These are phyloP conservation scores for Polygonum aviculare DNA, from an alignment of 148 eudicot genomes.

Conservation along the genomic window DNA sequence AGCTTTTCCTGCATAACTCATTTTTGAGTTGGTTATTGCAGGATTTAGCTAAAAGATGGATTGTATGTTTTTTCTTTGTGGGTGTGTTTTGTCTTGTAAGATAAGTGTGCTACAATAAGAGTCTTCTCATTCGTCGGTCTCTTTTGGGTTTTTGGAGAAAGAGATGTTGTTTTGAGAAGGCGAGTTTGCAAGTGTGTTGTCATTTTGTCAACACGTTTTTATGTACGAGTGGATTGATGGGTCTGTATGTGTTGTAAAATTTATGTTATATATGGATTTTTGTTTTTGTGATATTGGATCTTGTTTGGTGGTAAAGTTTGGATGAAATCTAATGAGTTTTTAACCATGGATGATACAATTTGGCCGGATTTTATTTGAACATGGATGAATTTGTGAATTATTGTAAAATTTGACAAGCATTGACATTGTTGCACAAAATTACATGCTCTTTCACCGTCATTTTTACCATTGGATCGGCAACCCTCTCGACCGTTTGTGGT, in stretches of 20 bases:
- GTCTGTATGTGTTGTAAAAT: background rate
- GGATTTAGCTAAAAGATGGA: background rate
- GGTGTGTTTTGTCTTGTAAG: background rate
- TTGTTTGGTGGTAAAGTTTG: too few relatives aligned
- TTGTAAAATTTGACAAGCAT: too few relatives aligned
- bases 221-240: background rate
- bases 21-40: slow-evolving; percentile 10
- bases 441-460: too few relatives aligned
- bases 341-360: too few relatives aligned
- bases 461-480: too few relatives aligned
- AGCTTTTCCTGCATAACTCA: background rate
- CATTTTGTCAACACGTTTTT: background rate
- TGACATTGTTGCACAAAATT: too few relatives aligned
- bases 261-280: background rate
- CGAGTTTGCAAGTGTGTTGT: background rate
- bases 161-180: background rate
- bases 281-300: background rate
- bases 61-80: background rate
- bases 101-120: background rate
- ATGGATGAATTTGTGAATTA: too few relatives aligned
- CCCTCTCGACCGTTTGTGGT: too few relatives aligned
- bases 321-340: too few relatives aligned
- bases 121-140: background rate
- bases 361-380: too few relatives aligned
- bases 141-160: background rate